Conservation (phyloP, 1,139 yeast genomes). For the Yamadazyma spencermartinsiae region DNA sequence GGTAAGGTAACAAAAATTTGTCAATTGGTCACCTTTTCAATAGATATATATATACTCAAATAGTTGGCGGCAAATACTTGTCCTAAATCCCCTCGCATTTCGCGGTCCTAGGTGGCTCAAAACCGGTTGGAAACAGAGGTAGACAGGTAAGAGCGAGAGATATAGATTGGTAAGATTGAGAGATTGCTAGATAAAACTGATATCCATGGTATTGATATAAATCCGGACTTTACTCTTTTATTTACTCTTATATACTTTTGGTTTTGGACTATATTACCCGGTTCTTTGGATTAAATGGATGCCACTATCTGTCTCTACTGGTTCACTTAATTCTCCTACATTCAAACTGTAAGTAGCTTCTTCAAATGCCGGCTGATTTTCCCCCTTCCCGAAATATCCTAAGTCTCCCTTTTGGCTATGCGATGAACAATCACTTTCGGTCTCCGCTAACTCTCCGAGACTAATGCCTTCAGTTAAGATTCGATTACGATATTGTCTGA, state of each 20-base stretch:
- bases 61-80: not conserved
- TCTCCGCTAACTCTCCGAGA: conserved; percentile 70
- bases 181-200: not conserved
- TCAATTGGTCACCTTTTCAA: too few species aligned
- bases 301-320: conserved; percentile 90
- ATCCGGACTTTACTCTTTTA: too few species aligned
- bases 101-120: not conserved
- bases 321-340: conserved; percentile 80
- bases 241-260: not conserved
- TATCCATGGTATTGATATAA: too few species aligned
- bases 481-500: conserved; percentile 58
- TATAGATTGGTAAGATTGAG: not conserved
- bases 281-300: conserved; percentile 86
- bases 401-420: conserved; percentile 89
- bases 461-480: conserved; percentile 71
- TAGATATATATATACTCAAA: not conserved
- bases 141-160: not conserved
- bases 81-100: not conserved
- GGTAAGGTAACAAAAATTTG: too few species aligned
- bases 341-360: conserved; percentile 79
- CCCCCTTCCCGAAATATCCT: conserved; percentile 85
- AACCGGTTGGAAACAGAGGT: too few species aligned
- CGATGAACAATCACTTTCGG: conserved; percentile 88
- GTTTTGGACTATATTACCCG: conserved; percentile 46
- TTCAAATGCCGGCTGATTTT: conserved; percentile 94